These are phyloP conservation scores for Ramaria rubella DNA, from an alignment of 768 basidiomycete species.

Conservation along the genomic window DNA sequence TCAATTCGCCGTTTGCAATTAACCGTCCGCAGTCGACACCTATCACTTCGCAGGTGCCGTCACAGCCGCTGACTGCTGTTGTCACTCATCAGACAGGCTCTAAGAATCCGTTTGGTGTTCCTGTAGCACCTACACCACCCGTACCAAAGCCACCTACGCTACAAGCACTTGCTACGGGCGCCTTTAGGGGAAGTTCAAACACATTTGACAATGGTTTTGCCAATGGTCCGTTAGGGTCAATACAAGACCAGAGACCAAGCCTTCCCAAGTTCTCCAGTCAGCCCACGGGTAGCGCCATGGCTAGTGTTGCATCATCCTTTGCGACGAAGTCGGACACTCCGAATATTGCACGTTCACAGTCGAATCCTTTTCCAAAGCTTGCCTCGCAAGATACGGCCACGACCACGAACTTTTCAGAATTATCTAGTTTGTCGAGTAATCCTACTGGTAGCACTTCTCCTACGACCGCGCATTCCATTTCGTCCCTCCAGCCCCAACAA, in stretches of 20 bases:
- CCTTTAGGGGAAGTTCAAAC: background rate
- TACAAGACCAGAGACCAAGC: background rate
- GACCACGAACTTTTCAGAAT: conserved; percentile 35
- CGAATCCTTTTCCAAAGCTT: conserved; percentile 13
- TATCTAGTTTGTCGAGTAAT: conserved; percentile 46
- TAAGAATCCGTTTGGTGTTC: conserved; percentile 88
- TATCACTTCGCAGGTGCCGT: conserved; percentile 14
- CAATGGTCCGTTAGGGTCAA: conserved; percentile 1
- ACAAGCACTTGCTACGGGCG: conserved; percentile 64
- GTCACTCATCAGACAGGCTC: conserved; percentile 90
- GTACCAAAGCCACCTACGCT: conserved; percentile 75
- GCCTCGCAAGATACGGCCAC: conserved; percentile 24
- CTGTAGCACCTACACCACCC: conserved; percentile 52
- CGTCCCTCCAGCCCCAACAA: conserved; percentile 37
- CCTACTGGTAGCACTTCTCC: conserved; percentile 39
- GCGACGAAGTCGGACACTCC: conserved; percentile 18
- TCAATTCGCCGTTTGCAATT: background rate
- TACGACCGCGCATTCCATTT: conserved; percentile 27
- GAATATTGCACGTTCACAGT: conserved; percentile 2
- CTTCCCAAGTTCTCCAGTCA: conserved; percentile 22
- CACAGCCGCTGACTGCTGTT: conserved; percentile 31
- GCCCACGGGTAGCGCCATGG: conserved; percentile 48
- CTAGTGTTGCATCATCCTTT: conserved; percentile 72
- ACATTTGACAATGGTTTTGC: background rate
- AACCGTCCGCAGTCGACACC: conserved; percentile 12